Evolutionary conservation across 2,329 filamentous ascomycete genomes (phyloP).

Genomic region (Hymenotorrendiella dingleyae): DNA sequence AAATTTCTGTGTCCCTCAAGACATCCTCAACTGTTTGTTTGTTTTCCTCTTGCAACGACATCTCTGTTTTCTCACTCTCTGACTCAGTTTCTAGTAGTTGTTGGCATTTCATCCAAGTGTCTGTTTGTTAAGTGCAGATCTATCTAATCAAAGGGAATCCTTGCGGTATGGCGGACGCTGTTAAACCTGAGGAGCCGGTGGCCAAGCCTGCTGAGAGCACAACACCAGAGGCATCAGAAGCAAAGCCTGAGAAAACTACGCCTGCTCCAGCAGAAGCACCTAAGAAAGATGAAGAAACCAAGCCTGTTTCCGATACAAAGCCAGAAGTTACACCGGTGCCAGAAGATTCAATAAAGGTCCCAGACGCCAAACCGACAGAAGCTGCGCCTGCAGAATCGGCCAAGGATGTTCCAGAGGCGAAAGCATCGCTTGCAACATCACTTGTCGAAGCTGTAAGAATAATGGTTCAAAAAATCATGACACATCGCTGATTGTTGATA

Average conservation of each 20-base stretch:
- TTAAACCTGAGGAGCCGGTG: neutral
- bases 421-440: neutral
- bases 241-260: neutral
- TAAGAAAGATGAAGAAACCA: neutral
- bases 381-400: neutral
- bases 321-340: neutral
- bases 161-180: neutral
- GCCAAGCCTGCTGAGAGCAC: neutral
- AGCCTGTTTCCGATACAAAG: neutral
- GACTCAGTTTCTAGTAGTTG: neutral
- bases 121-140: neutral
- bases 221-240: neutral
- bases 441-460: conserved; percentile 1
- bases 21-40: neutral
- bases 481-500: neutral
- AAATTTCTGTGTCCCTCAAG: neutral
- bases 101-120: neutral
- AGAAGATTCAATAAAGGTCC: neutral
- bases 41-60: neutral
- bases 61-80: neutral
- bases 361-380: neutral
- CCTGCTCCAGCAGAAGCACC: neutral
- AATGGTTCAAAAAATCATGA: neutral
- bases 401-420: neutral
- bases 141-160: neutral